phyloP scores from a whole-genome alignment of 345 rosid genomes.

The Schrenkiella parvula region DNA sequence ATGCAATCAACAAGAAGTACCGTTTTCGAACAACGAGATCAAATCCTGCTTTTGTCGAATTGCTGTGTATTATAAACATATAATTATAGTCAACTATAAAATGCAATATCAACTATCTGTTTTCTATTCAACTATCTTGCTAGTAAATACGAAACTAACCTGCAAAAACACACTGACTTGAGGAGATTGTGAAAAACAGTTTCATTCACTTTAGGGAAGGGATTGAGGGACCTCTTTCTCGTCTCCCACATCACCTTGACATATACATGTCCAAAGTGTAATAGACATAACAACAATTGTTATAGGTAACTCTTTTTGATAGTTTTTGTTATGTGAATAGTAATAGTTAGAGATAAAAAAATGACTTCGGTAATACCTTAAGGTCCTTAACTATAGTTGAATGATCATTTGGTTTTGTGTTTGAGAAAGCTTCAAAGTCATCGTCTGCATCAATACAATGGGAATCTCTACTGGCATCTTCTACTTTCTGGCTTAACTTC shows the following conservation, averaged over 20 bases:
- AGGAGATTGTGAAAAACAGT: no score
- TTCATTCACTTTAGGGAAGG: no score
- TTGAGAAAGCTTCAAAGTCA: constrained; percentile 2
- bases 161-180: no score
- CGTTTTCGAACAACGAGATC: no score
- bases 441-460: neutral
- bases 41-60: no score
- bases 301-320: neutral
- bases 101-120: no score
- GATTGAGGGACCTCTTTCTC: neutral
- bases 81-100: no score
- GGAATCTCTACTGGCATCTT: neutral
- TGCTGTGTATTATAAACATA: no score
- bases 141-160: no score
- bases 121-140: no score
- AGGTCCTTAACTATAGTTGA: neutral
- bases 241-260: neutral
- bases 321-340: neutral
- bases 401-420: neutral
- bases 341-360: neutral
- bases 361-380: neutral
- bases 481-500: neutral
- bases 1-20: no score
- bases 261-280: neutral
- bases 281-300: neutral